Evolutionary conservation across 2,329 filamentous ascomycete genomes (phyloP), one percentile per base, ranked within the genome.

Genomic region (Fusarium anthophilum): DNA sequence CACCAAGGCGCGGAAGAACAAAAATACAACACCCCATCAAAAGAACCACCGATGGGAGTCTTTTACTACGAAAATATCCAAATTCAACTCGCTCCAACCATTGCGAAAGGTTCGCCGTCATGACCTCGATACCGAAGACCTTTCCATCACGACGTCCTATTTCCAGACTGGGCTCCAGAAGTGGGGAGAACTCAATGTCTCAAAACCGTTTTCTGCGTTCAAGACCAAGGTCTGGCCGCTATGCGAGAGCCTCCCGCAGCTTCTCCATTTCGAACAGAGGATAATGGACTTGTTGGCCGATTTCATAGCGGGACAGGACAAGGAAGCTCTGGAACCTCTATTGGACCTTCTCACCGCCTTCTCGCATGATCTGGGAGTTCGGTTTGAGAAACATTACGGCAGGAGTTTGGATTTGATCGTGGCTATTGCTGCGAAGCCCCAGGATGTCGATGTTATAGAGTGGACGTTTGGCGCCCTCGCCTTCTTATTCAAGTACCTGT

Each of bases 401-500:
- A 88, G 89, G 58, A 91, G 93, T 32, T 90, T 99, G 66, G 89
- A 87, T 61, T 86, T 97, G 61, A 91, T 99, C 62, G 90, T 94
- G 44, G 90, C 91, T 22, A 89, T 98, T 73, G 95, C 95, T 17
- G 91, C 91, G 61, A 93, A 91, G 77, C 91, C 94, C 60, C 88
- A 93, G 64, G 92, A 94, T 79, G 91, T 94, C 32, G 94, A 95
- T 72, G 95, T 97, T n/a, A 94, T 98, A 57, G 96, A 99, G 84
- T 98, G 96, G 95, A 96, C 94, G 57, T 99, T 99, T 83, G 94
- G 92, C 18, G 95, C 94, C 76, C 87, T 99, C 63, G 95, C 96
- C 51, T 99, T 97, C 87, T 87, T 98, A 45, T 98, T 99, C 89
- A 99, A 99, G 81, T 98, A 98, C 80, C 89, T 99, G 10, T 97